These are phyloP conservation scores for Nelumbo lutea DNA, from an alignment of 164 flowering plant genomes.

Conservation along the genomic window DNA sequence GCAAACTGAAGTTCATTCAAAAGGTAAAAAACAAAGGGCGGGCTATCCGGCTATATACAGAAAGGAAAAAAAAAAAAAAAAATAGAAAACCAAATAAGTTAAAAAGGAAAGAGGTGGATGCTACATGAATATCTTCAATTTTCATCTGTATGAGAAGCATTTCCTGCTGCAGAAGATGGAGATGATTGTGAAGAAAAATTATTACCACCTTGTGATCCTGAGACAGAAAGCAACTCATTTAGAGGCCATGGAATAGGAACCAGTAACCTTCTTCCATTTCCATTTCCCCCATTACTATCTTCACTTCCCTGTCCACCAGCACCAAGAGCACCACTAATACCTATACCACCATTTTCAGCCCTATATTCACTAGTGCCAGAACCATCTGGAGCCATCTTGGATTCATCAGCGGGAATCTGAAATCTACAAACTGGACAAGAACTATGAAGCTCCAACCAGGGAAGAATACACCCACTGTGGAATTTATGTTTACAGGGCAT, in stretches of 20 bases:
- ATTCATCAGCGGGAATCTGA: slow-evolving; percentile 64
- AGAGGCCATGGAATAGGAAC: slow-evolving; percentile 56
- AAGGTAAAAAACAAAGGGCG: too few relatives aligned
- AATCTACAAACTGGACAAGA: slow-evolving; percentile 85
- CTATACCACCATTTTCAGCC: slow-evolving; percentile 17
- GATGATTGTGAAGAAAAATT: slow-evolving; percentile 29
- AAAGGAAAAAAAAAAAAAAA: too few relatives aligned
- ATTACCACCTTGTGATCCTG: slow-evolving; percentile 33
- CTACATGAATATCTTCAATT: slow-evolving; percentile 22
- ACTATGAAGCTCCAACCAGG: slow-evolving; percentile 89
- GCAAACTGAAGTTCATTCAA: too few relatives aligned
- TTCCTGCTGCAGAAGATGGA: slow-evolving; percentile 4
- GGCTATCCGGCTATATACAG: too few relatives aligned
- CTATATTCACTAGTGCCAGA: slow-evolving; percentile 19
- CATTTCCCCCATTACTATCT: slow-evolving; percentile 31
- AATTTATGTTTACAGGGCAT: slow-evolving; percentile 94
- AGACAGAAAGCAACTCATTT: slow-evolving; percentile 44
- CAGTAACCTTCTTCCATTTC: slow-evolving; percentile 45
- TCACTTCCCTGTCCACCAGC: slow-evolving; percentile 15
- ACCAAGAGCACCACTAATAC: slow-evolving; percentile 7
- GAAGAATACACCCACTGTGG: slow-evolving; percentile 57
- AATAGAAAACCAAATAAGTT: neutral
- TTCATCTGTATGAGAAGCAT: slow-evolving; percentile 5
- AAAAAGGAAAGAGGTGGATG: slow-evolving; percentile 2
- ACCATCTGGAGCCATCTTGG: slow-evolving; percentile 36